phyloP scores from a whole-genome alignment of 2,329 filamentous ascomycete genomes.

The Colletotrichum sp. region DNA sequence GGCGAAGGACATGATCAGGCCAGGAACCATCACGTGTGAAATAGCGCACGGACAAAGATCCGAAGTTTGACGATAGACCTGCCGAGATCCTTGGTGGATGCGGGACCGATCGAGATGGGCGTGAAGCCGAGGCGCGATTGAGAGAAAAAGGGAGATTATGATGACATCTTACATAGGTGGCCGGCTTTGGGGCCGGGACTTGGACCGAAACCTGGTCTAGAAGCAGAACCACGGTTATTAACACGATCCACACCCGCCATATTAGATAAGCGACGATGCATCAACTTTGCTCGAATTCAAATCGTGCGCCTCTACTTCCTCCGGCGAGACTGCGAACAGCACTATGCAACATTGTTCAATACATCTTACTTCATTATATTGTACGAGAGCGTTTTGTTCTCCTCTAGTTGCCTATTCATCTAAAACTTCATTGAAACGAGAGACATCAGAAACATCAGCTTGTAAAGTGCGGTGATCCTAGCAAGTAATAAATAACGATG shows the following conservation, averaged over 20 bases:
- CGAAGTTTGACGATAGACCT: not conserved
- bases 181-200: not conserved
- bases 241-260: not conserved
- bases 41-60: not conserved
- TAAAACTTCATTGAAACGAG: too few species aligned
- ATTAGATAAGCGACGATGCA: not conserved
- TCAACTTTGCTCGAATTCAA: accelerated
- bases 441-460: too few species aligned
- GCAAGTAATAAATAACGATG: too few species aligned
- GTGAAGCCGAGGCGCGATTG: not conserved
- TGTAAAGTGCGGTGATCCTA: too few species aligned
- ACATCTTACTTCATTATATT: too few species aligned
- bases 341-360: too few species aligned
- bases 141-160: not conserved
- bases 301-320: too few species aligned
- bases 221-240: accelerated
- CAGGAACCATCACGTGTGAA: not conserved
- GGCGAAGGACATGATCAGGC: not conserved
- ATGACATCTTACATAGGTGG: not conserved
- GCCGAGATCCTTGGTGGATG: not conserved
- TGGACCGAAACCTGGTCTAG: not conserved
- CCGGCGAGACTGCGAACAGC: too few species aligned
- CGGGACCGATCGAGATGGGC: not conserved
- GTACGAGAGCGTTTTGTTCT: too few species aligned
- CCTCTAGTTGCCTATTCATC: too few species aligned